Percentiles rank a stretch among this genome's conserved stretches.
phyloP scores from a whole-genome alignment of 2,329 filamentous ascomycete species.

The Penicillium sumatraense region DNA sequence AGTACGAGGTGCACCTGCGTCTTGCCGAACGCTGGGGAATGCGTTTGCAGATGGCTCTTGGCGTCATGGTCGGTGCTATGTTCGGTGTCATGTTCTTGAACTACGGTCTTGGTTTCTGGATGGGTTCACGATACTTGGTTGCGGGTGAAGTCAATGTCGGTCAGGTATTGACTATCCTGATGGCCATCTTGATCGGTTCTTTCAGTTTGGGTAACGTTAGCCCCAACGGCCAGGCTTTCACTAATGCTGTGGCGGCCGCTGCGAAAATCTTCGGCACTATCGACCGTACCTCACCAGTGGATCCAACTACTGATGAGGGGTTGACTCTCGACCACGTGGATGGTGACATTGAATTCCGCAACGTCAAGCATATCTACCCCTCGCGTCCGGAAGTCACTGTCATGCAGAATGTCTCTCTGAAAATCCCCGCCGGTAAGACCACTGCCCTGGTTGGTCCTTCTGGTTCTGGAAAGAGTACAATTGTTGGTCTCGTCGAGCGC shows the following conservation, averaged over 20 bases:
- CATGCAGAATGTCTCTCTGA: conserved; percentile 79
- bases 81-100: conserved; percentile 85
- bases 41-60: conserved; percentile 73
- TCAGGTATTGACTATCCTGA: conserved; percentile 79
- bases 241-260: conserved; percentile 79
- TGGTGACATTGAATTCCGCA: conserved; percentile 78
- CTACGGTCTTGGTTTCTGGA: conserved; percentile 88
- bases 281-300: conserved; percentile 81
- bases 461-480: conserved; percentile 92
- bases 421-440: conserved; percentile 85
- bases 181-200: conserved; percentile 90
- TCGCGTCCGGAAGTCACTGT: conserved; percentile 88
- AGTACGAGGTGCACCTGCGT: conserved; percentile 78
- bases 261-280: conserved; percentile 94
- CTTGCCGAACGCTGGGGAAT: conserved; percentile 77
- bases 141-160: conserved; percentile 68
- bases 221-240: conserved; percentile 85
- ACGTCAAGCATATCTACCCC: conserved; percentile 92
- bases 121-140: conserved; percentile 76
- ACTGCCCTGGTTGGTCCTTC: conserved; percentile 94
- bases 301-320: conserved; percentile 74
- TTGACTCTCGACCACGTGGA: conserved; percentile 72
- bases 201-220: conserved; percentile 88
- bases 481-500: conserved; percentile 88
- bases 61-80: conserved; percentile 80